Percentiles rank a stretch among this genome's conserved stretches.
Evolutionary conservation across 2,329 filamentous ascomycete genomes (phyloP).

Genomic region (Septoria petroselini): DNA sequence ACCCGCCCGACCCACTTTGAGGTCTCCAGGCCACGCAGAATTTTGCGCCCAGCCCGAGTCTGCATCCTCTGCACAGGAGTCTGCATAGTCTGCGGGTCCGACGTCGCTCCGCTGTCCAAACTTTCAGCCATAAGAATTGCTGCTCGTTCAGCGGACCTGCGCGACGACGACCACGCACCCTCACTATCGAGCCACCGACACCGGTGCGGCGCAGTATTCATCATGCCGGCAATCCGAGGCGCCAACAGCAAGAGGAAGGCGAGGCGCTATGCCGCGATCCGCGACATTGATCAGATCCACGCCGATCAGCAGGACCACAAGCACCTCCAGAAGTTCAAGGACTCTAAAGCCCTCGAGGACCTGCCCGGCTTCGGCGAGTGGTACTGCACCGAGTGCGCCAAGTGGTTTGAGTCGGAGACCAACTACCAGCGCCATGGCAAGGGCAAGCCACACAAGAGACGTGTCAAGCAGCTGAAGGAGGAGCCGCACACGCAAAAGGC

Average conservation of each 20-base stretch:
- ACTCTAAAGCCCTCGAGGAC: slow-evolving; percentile 77
- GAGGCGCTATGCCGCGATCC: slow-evolving; percentile 46
- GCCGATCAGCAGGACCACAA: slow-evolving; percentile 73
- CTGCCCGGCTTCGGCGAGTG: slow-evolving; percentile 79
- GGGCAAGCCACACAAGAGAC: slow-evolving; percentile 92
- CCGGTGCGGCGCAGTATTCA: slow-evolving; percentile 21
- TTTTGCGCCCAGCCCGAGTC: slow-evolving; percentile 12
- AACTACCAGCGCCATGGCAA: slow-evolving; percentile 73
- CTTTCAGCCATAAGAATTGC: slow-evolving; percentile 5
- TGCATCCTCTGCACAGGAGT: too few relatives aligned
- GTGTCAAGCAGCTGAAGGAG: slow-evolving; percentile 76
- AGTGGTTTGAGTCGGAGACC: slow-evolving; percentile 86
- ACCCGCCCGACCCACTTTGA: background rate
- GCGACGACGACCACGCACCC: slow-evolving; percentile 1
- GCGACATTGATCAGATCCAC: slow-evolving; percentile 90
- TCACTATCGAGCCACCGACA: slow-evolving; percentile 9
- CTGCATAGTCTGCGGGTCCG: too few relatives aligned
- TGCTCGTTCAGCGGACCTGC: too few relatives aligned
- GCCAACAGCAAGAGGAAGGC: slow-evolving; percentile 51
- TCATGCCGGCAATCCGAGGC: slow-evolving; percentile 52
- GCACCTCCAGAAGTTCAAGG: slow-evolving; percentile 76
- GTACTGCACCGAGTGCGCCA: slow-evolving; percentile 91
- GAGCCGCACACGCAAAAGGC: slow-evolving; percentile 83
- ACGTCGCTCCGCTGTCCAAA: slow-evolving; percentile 4
- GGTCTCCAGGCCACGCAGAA: slow-evolving; percentile 17